phyloP scores from a whole-genome alignment of 2,329 filamentous ascomycete species.

The Didymella pinodella region DNA sequence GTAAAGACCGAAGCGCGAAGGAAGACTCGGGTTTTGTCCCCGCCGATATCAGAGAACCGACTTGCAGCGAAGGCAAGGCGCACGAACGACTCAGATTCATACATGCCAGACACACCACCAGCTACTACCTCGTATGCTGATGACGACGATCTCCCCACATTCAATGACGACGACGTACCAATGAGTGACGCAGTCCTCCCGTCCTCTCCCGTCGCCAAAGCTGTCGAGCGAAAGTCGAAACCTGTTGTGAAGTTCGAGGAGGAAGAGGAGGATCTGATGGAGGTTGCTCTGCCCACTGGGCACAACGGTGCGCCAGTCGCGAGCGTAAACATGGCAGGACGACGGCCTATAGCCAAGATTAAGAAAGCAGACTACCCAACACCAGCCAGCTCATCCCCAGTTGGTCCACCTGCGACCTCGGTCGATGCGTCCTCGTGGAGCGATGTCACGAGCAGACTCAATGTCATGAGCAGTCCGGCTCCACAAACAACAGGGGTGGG shows the following conservation, averaged over 20 bases:
- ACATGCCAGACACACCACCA: conserved; percentile 54
- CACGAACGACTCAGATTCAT: conserved; percentile 51
- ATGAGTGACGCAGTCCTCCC: conserved; percentile 82
- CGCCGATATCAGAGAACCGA: conserved; percentile 64
- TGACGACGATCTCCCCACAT: conserved; percentile 64
- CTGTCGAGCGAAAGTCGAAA: conserved; percentile 73
- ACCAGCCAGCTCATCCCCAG: conserved; percentile 79
- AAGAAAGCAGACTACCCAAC: conserved; percentile 73
- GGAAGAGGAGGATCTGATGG: conserved; percentile 82
- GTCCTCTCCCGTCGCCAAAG: conserved; percentile 86
- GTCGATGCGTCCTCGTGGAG: conserved; percentile 87
- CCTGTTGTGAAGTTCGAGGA: conserved; percentile 66
- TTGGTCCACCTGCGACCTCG: conserved; percentile 63
- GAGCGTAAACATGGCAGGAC: conserved; percentile 86
- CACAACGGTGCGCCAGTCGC: conserved; percentile 67
- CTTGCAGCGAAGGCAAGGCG: conserved; percentile 33
- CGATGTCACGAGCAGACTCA: conserved; percentile 82
- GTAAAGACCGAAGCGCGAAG: conserved; percentile 78
- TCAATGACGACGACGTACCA: conserved; percentile 71
- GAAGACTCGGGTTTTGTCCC: conserved; percentile 81
- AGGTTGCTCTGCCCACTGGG: conserved; percentile 79
- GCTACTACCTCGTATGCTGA: conserved; percentile 56
- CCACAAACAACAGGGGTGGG: conserved; percentile 71
- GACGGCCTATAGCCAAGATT: conserved; percentile 75
- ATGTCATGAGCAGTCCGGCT: conserved; percentile 78